phyloP scores from a whole-genome alignment of 2,329 filamentous ascomycete species.

The Ilyonectria robusta region DNA sequence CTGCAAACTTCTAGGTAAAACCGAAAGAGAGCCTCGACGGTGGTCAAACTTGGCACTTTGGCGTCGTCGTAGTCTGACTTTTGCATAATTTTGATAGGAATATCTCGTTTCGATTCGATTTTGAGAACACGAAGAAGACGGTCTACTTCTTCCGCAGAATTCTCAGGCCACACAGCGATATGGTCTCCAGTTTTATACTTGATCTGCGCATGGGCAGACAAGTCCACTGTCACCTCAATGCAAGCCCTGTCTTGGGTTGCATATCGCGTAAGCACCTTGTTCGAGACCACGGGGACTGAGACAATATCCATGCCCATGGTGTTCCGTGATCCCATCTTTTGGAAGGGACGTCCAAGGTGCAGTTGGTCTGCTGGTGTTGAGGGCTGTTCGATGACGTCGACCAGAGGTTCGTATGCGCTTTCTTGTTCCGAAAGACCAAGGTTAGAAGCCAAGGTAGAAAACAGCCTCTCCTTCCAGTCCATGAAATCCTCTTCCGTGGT shows the following conservation, averaged over 20 bases:
- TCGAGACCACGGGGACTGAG: slow-evolving; percentile 8
- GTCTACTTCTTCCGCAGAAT: slow-evolving; percentile 10
- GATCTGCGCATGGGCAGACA: slow-evolving; percentile 17
- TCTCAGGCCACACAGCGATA: slow-evolving; percentile 30
- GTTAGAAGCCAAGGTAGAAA: slow-evolving; percentile 12
- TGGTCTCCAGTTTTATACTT: slow-evolving; percentile 32
- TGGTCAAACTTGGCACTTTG: slow-evolving; percentile 19
- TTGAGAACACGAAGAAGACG: slow-evolving; percentile 6
- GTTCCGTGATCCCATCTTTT: slow-evolving; percentile 4
- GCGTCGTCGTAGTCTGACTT: slow-evolving; percentile 16
- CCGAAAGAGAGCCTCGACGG: slow-evolving; percentile 18
- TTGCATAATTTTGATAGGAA: slow-evolving; percentile 3
- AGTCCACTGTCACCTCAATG: slow-evolving; percentile 24
- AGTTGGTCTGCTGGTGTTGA: slow-evolving; percentile 5
- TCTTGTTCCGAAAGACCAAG: slow-evolving; percentile 22
- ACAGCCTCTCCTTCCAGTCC: slow-evolving; percentile 26
- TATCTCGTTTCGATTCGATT: background rate
- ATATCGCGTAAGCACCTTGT: slow-evolving; percentile 17
- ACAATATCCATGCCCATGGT: slow-evolving; percentile 6
- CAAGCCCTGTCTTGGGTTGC: slow-evolving; percentile 17
- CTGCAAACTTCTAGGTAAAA: slow-evolving; percentile 27
- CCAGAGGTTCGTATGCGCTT: slow-evolving; percentile 17
- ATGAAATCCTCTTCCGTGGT: slow-evolving; percentile 28
- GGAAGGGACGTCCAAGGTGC: slow-evolving; percentile 9
- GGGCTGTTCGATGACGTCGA: slow-evolving; percentile 13